Base-by-base conservation (phyloP, 1,139 yeast genomes). In the Nakaseomyces glabratus region DNA sequence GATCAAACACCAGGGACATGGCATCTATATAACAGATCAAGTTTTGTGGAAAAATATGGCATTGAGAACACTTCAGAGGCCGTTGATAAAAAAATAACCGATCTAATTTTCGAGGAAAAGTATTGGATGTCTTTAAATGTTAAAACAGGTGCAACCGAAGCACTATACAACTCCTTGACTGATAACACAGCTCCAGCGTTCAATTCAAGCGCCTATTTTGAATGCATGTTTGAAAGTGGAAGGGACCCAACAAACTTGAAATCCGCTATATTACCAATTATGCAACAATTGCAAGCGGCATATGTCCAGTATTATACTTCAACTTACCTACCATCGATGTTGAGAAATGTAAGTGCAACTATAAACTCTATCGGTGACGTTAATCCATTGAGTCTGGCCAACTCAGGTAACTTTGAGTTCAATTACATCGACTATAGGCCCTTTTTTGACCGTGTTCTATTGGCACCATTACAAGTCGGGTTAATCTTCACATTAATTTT, bases 391-490 rank as follows among this genome's bases (percentile, higher is more conserved):
- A 30, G 37, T 11, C 6, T 37, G 6, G 31, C 33, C 3, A 17
- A 25, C 1, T 50, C 51, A 9, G 49, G 52, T 3, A 28, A 37
- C 19, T 34, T 49, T 35, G 31, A 34, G 15, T 66, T 75, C 42
- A 32, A 45, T 3, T 57, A 48, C 33, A 38, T 49, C 6, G 86
- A 79, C 54, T 55, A 63, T 34, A 63, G 67, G 16, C 81, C 82
- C 1, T 65, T 60, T 38, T 58, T 58, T 2, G 65, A 73, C 45
- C 62, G 71, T 2, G 73, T 69, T 2, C 52, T 76, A 17, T 47
- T 67, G 17, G 85, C 84, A 0, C 84, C 88, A 2, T 57, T 73
- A 3, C 84, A 78, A 52, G 76, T 82, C 44, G 94, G 94, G 34
- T 65, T 80, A 40, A 78, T 82, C 57, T 82, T 74, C 55, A 64